Evolutionary conservation across 2,329 filamentous ascomycete species (phyloP), one percentile per base, ranked within the genome.

Genomic region (Pleurostoma richardsiae): DNA sequence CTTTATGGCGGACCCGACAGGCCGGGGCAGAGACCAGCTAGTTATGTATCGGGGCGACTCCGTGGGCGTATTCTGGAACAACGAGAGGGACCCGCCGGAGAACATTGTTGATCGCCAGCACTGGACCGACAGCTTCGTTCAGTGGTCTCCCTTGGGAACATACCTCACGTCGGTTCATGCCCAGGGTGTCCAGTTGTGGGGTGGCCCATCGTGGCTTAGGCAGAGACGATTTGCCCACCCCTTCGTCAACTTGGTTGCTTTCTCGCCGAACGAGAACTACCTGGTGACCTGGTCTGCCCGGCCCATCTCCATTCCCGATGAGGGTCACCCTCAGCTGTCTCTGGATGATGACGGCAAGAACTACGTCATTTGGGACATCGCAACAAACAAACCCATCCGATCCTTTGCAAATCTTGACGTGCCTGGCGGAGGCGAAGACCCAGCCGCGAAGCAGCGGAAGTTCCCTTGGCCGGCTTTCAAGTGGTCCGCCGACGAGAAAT

Each of bases 391-490:
- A 66, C 90, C 92, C 47, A 79, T 99, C 43, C 88, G 94, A 53
- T 97, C 94, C 0, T 99, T 99, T 64, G 84, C 89, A 53, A 95
- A 92, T 57, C 80, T 96, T 53, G 94, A 99, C 56, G 72, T 88
- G 10, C 82, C 88, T 30, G 79, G 80, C 42, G 71, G 72, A 36
- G 83, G 84, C 47, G 76, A 75, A 36, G 80, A 84, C 36, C 82
- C 81, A 51, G 75, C 82, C 50, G 72, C 80, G 54, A 95, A 95
- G 77, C 68, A 70, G 10, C 89, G 90, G 69, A 96, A 96, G 80
- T 83, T 95, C 58, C 88, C 94, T 63, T 99, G 94, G 94, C 94
- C 94, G 28, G 91, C 92, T 3, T 99, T 99, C 83, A 99, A 99
- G 75, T 99, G 94, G 94, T 97, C 94, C 30, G 77, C 94, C 3